Conservation (phyloP, 2,329 filamentous ascomycete species). For the Monascus ruber region DNA sequence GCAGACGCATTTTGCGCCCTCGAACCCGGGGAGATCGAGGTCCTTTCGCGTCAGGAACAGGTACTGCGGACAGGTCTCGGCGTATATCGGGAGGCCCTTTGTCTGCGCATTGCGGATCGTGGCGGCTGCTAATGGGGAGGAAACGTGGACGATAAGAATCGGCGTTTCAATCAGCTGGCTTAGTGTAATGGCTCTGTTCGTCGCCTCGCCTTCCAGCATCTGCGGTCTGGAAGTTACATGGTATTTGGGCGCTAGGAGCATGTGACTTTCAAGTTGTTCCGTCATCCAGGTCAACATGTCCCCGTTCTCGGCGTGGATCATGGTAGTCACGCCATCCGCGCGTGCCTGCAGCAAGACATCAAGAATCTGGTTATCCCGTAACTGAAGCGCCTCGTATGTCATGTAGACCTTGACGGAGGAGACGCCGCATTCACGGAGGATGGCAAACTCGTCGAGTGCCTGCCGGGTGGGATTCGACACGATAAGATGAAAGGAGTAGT, state of each 20-base stretch:
- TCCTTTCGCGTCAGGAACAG: slow-evolving; percentile 43
- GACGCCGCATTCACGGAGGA: slow-evolving; percentile 31
- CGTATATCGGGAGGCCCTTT: slow-evolving; percentile 41
- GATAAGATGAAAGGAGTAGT: slow-evolving; percentile 44
- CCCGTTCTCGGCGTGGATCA: slow-evolving; percentile 38
- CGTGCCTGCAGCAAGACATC: slow-evolving; percentile 32
- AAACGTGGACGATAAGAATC: slow-evolving; percentile 44
- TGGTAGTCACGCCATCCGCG: slow-evolving; percentile 33
- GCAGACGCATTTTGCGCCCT: slow-evolving; percentile 45
- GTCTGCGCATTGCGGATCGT: slow-evolving; percentile 42
- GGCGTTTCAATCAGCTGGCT: slow-evolving; percentile 40
- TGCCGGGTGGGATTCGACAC: slow-evolving; percentile 19
- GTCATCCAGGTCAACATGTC: slow-evolving; percentile 32
- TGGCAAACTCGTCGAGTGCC: slow-evolving; percentile 23
- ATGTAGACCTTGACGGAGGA: slow-evolving; percentile 39
- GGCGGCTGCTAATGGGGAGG: slow-evolving; percentile 35
- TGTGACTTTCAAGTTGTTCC: slow-evolving; percentile 24
- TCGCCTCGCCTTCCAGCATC: slow-evolving; percentile 34
- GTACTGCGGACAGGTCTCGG: slow-evolving; percentile 50
- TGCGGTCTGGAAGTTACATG: slow-evolving; percentile 32
- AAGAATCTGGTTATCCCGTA: slow-evolving; percentile 32
- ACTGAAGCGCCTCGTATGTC: slow-evolving; percentile 34
- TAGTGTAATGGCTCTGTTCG: slow-evolving; percentile 40
- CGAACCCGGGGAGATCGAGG: slow-evolving; percentile 28
- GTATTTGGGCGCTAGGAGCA: slow-evolving; percentile 27